phyloP scores from a whole-genome alignment of 2,329 filamentous ascomycete species.

The Beauveria brongniartii region DNA sequence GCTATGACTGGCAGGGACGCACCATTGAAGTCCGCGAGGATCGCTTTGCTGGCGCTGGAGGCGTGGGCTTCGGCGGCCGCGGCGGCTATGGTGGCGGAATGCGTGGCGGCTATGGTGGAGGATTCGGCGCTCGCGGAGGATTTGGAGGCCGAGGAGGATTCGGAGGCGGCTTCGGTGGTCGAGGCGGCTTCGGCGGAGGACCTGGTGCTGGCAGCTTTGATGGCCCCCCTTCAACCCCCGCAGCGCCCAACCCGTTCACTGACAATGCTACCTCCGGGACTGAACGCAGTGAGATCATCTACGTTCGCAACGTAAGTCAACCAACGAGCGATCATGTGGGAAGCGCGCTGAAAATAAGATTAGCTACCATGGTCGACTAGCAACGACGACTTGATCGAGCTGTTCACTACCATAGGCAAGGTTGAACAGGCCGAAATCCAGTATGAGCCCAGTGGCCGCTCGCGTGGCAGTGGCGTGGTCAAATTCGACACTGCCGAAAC shows the following conservation, averaged over 20 bases:
- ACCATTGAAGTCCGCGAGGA: conserved; percentile 92
- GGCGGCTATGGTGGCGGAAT: conserved; percentile 52
- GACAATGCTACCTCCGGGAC: conserved; percentile 83
- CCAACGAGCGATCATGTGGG: neutral
- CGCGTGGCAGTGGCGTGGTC: conserved; percentile 92
- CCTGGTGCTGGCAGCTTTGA: conserved; percentile 35
- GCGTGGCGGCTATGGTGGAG: conserved; percentile 52
- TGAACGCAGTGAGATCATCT: conserved; percentile 77
- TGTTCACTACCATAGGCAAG: conserved; percentile 96
- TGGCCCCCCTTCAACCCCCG: conserved; percentile 37
- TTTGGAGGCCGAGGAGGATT: conserved; percentile 46
- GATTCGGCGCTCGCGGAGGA: conserved; percentile 39
- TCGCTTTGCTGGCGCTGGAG: conserved; percentile 67
- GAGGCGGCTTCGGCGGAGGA: conserved; percentile 41
- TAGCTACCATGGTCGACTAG: conserved; percentile 98
- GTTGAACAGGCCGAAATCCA: conserved; percentile 99
- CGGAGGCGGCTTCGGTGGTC: conserved; percentile 40
- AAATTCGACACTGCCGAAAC: conserved; percentile 78
- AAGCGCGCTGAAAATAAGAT: neutral
- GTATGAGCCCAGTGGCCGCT: conserved; percentile 93
- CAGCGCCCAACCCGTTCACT: conserved; percentile 81
- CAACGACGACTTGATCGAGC: conserved; percentile 92
- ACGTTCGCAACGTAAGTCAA: conserved; percentile 85
- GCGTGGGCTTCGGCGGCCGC: conserved; percentile 46
- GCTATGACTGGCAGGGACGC: conserved; percentile 96